Evolutionary conservation across 805 yeast species (phyloP).

Genomic region (Sungouiella thailandica): DNA sequence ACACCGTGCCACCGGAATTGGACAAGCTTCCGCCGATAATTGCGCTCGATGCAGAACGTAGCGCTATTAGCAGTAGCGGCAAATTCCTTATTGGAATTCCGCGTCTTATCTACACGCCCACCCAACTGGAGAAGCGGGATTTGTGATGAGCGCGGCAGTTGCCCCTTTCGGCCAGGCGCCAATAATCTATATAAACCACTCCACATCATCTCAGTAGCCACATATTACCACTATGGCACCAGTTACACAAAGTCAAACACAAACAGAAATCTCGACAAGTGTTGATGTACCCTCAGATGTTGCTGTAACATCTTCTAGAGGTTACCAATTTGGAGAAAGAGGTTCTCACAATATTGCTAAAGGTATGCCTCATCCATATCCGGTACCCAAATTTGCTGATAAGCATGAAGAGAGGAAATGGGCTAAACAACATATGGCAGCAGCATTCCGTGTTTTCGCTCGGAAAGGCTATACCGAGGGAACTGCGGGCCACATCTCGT

Average conservation of each 20-base stretch:
- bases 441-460: conserved; percentile 79
- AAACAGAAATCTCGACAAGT: neutral
- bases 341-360: conserved; percentile 60
- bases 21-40: too few relatives aligned
- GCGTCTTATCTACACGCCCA: too few relatives aligned
- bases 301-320: conserved; percentile 9
- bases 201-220: too few relatives aligned
- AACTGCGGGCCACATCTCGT: conserved; percentile 79
- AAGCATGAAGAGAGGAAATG: conserved; percentile 47
- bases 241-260: neutral
- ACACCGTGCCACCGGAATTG: too few relatives aligned
- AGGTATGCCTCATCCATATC: conserved; percentile 49
- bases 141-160: too few relatives aligned
- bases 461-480: conserved; percentile 75
- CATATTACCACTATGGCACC: neutral
- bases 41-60: too few relatives aligned
- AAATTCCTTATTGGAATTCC: too few relatives aligned
- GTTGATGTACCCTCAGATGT: neutral
- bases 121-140: neutral
- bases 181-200: too few relatives aligned
- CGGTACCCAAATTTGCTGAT: conserved; percentile 48
- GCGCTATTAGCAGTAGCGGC: too few relatives aligned
- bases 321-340: conserved; percentile 36
- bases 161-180: too few relatives aligned
- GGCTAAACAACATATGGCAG: conserved; percentile 73